phyloP scores from a whole-genome alignment of 148 eudicot genomes.

The Polygonum maritimum region DNA sequence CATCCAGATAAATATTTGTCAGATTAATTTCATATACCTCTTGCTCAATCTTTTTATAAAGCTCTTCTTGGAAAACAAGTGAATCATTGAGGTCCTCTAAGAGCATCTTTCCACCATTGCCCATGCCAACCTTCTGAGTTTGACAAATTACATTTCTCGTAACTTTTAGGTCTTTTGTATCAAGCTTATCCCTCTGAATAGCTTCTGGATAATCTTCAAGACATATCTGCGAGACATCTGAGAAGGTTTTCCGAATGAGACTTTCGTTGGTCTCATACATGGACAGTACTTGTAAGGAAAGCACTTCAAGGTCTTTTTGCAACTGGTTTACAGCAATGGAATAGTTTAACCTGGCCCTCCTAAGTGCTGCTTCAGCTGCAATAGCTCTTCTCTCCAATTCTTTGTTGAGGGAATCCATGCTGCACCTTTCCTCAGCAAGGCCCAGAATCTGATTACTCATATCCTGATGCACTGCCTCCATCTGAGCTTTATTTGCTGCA shows the following conservation, averaged over 20 bases:
- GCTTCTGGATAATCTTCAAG: constrained; percentile 24
- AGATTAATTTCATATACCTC: constrained; percentile 64
- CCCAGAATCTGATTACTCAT: constrained; percentile 54
- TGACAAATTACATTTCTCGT: constrained; percentile 17
- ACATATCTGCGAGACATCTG: constrained; percentile 40
- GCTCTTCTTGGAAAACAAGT: constrained; percentile 55
- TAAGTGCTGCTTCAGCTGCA: constrained; percentile 74
- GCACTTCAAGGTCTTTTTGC: constrained; percentile 86
- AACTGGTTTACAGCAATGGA: constrained; percentile 85
- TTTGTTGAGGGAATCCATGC: constrained; percentile 44
- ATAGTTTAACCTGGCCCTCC: constrained; percentile 78
- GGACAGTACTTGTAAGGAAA: constrained; percentile 81
- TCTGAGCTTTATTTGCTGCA: constrained; percentile 56
- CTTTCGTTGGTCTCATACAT: constrained; percentile 88
- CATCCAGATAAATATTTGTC: constrained; percentile 46
- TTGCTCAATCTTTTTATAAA: constrained; percentile 60
- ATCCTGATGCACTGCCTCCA: constrained; percentile 68
- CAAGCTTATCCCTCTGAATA: constrained; percentile 13
- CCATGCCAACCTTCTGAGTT: constrained; percentile 22
- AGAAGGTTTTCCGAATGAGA: constrained; percentile 60
- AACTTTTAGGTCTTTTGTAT: constrained; percentile 18
- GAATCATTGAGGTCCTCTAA: constrained; percentile 65
- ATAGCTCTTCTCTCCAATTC: constrained; percentile 81
- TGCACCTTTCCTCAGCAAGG: constrained; percentile 59
- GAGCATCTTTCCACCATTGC: constrained; percentile 48